Evolutionary conservation across 1,139 yeast genomes (phyloP).

Genomic region (Hanseniaspora sp.): DNA sequence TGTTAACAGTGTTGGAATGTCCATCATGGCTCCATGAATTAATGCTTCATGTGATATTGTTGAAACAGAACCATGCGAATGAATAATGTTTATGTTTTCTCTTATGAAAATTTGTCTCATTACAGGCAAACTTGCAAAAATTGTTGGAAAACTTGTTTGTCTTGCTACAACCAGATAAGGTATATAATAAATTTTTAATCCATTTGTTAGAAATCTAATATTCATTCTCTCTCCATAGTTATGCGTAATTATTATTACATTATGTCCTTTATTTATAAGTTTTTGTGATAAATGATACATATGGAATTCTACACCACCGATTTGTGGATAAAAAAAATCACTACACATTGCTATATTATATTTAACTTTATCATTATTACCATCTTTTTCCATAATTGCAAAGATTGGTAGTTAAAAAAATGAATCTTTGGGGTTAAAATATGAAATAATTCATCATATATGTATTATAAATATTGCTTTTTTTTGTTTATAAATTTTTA

Average conservation of each 20-base stretch:
- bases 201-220: constrained; percentile 71
- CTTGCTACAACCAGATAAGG: constrained; percentile 73
- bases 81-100: constrained; percentile 78
- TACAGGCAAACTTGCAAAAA: constrained; percentile 77
- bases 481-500: too few species aligned
- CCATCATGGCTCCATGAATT: constrained; percentile 87
- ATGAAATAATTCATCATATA: too few species aligned
- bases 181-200: constrained; percentile 82
- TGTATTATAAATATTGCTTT: too few species aligned
- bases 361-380: neutral
- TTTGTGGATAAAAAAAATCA: constrained; percentile 95
- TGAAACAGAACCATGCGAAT: constrained; percentile 88
- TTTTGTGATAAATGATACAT: constrained; percentile 74
- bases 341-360: constrained; percentile 52
- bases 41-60: constrained; percentile 82
- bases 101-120: constrained; percentile 74
- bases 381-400: neutral
- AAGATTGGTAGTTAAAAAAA: neutral
- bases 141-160: constrained; percentile 79
- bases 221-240: constrained; percentile 77
- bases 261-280: constrained; percentile 74
- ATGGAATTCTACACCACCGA: constrained; percentile 96
- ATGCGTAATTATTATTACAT: constrained; percentile 84
- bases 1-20: constrained; percentile 78
- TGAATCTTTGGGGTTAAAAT: too few species aligned